Conservation (phyloP, 768 basidiomycete species). For the Phaeotremella fagi region DNA sequence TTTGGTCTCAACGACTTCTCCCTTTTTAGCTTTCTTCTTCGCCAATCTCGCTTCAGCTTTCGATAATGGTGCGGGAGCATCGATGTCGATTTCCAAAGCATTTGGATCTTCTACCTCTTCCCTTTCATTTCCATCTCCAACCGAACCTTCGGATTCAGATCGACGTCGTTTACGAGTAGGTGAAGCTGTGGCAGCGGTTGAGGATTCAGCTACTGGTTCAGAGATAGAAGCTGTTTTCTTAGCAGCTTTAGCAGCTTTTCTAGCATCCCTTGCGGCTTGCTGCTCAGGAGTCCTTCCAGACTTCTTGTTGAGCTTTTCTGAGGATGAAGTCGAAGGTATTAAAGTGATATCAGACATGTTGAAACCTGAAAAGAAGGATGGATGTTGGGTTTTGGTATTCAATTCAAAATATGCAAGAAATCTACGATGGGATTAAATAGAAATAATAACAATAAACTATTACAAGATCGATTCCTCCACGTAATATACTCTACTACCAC, state of each 20-base stretch:
- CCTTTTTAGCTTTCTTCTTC: slow-evolving; percentile 35
- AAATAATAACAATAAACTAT: too few species aligned
- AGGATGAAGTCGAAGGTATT: slow-evolving; percentile 1
- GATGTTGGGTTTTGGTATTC: too few species aligned
- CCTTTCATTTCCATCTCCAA: too few species aligned
- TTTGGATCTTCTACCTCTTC: slow-evolving; percentile 22
- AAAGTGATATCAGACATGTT: slow-evolving; percentile 5
- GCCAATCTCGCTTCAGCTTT: slow-evolving; percentile 44
- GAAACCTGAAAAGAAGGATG: too few species aligned
- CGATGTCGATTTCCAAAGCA: slow-evolving; percentile 42
- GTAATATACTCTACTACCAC: too few species aligned
- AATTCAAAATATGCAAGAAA: too few species aligned
- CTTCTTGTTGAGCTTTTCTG: slow-evolving; percentile 19
- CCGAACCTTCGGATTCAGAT: not conserved
- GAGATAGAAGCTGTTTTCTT: not conserved
- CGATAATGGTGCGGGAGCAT: slow-evolving; percentile 39
- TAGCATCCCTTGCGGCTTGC: slow-evolving; percentile 26
- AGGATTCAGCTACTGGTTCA: slow-evolving; percentile 1
- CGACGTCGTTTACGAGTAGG: not conserved
- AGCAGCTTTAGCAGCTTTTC: slow-evolving; percentile 26
- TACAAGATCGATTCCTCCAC: too few species aligned
- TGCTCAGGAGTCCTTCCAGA: slow-evolving; percentile 27
- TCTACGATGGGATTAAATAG: too few species aligned
- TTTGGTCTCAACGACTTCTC: slow-evolving; percentile 7
- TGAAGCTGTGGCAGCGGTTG: not conserved